Conservation (phyloP, 305 asterid genomes). For the Fraxinus ornus region DNA sequence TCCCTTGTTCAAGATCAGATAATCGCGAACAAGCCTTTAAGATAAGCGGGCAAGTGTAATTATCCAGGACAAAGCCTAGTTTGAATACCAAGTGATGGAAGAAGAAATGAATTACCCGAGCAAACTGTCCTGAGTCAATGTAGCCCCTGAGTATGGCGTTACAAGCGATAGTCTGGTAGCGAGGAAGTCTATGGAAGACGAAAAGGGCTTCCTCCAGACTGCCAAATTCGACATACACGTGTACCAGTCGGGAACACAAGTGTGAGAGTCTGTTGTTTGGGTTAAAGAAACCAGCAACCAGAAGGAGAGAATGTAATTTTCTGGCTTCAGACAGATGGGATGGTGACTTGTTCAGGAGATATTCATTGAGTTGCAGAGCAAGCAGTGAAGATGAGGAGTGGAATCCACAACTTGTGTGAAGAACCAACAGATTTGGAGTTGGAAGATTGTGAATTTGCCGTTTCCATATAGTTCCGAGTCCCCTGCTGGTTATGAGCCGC, state of each 20-base stretch:
- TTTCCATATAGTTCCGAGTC: neutral
- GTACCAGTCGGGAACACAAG: constrained; percentile 25
- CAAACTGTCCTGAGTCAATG: constrained; percentile 20
- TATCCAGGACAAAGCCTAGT: constrained; percentile 30
- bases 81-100: constrained; percentile 23
- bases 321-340: constrained; percentile 18
- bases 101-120: constrained; percentile 27
- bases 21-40: constrained; percentile 35
- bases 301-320: constrained; percentile 27
- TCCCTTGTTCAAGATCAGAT: constrained; percentile 31
- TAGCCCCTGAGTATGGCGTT: constrained; percentile 34
- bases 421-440: neutral
- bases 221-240: constrained; percentile 25
- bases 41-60: constrained; percentile 35
- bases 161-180: constrained; percentile 23
- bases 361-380: constrained; percentile 5
- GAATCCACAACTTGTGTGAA: neutral
- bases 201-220: constrained; percentile 22
- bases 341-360: constrained; percentile 19
- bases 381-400: neutral
- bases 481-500: neutral
- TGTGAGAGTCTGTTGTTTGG: neutral
- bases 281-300: constrained; percentile 15
- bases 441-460: neutral
- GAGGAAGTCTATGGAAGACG: constrained; percentile 19